phyloP scores from a whole-genome alignment of 768 basidiomycete genomes.

The Rhodocollybia butyracea region DNA sequence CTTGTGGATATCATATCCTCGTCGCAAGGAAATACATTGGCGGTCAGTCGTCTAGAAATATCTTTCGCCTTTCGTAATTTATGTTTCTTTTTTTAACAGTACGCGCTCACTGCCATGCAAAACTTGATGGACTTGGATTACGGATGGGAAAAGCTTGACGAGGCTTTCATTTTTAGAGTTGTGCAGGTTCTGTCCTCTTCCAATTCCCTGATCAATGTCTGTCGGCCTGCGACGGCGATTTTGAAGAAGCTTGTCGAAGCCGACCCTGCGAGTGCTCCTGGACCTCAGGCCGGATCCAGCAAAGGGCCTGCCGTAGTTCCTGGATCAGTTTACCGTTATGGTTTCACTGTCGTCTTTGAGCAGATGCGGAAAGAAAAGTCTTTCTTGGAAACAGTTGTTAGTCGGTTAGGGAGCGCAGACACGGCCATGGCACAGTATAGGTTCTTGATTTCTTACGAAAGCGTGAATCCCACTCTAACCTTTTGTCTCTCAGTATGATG shows the following conservation, averaged over 20 bases:
- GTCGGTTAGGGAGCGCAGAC: constrained; percentile 74
- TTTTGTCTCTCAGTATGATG: constrained; percentile 61
- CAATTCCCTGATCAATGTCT: constrained; percentile 81
- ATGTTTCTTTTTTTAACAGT: constrained; percentile 39
- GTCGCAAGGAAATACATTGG: constrained; percentile 79
- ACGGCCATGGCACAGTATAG: constrained; percentile 84
- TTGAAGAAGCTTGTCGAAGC: constrained; percentile 88
- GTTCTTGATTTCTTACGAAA: constrained; percentile 29
- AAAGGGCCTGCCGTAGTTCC: constrained; percentile 51
- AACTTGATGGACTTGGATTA: constrained; percentile 85
- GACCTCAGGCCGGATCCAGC: constrained; percentile 61
- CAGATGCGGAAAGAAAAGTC: constrained; percentile 74
- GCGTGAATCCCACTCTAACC: constrained; percentile 5
- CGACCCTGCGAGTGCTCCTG: constrained; percentile 67
- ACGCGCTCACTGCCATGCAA: constrained; percentile 82
- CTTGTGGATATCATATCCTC: constrained; percentile 67
- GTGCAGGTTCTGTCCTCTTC: constrained; percentile 77
- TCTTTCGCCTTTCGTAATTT: constrained; percentile 1
- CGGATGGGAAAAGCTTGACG: constrained; percentile 75
- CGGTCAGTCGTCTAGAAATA: constrained; percentile 47
- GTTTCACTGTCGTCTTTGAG: constrained; percentile 80
- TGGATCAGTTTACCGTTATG: constrained; percentile 78
- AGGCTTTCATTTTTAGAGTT: constrained; percentile 71
- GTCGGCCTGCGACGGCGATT: constrained; percentile 87
- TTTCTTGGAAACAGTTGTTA: constrained; percentile 80